Evolutionary conservation across 2,329 filamentous ascomycete species (phyloP), one percentile per base, ranked within the genome.

Genomic region (Penicillium sp.): DNA sequence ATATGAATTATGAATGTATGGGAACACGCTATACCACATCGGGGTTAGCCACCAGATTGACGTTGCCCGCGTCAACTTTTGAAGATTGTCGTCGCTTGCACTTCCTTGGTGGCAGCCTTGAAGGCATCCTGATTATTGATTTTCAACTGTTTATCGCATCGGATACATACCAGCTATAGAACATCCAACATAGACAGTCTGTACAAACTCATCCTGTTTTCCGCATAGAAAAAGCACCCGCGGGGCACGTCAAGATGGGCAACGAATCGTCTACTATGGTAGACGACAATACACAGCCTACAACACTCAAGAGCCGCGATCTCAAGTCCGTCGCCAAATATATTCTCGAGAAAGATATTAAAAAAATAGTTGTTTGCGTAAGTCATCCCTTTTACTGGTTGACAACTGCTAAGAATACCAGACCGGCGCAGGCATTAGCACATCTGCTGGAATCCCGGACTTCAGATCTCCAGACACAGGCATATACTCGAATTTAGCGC

Each of bases 401-500:
- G n/a, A 23, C 12, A 46, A n/a, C n/a, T 52, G 30, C 52, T 58
- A 50, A 53, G 2, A 47, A 48, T 50, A 43, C 47, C 59, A 82
- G 81, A 91, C 89, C 2, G 93, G 93, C 58, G 92, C 93, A 12
- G 93, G 93, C 48, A 95, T 97, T 63, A 77, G 71, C 46, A 61
- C 59, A 11, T 61, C 59, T 38, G 59, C 59, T 24, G 59, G 73
- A 76, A 90, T 96, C 60, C 91, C 91, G 61, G 91, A 96, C 73
- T 96, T 96, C 71, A 81, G 91, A 62, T 92, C 89, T 2, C 90
- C 90, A 59, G 86, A 88, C 54, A 95, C 90, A 0, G 91, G 91
- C 3, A 81, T 96, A 3, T 99, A 99, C 72, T 87, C 90, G 65
- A 97, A 97, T 68, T 85, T 99, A 28, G 88, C 89, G 21, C 84